Conservation (phyloP, 192 early-diverging fungal species). For the Chytriomyces confervae region DNA sequence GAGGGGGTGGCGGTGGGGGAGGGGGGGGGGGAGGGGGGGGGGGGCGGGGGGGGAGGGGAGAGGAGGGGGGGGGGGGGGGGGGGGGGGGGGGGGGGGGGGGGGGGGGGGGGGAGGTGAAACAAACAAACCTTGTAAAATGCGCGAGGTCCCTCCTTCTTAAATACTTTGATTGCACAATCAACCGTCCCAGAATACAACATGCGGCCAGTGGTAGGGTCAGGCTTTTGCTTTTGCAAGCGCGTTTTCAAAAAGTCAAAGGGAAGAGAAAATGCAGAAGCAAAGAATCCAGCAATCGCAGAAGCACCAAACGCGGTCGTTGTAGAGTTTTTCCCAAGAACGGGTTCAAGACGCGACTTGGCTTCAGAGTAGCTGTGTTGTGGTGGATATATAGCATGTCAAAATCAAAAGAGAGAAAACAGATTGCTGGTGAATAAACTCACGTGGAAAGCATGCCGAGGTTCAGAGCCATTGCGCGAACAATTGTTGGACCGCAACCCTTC, state of each 20-base stretch:
- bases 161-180: slow-evolving; percentile 57
- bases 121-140: slow-evolving; percentile 54
- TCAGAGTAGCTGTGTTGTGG: slow-evolving; percentile 43
- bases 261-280: slow-evolving; percentile 59
- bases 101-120: no score
- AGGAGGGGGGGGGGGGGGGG: no score
- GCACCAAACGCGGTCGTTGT: slow-evolving; percentile 45
- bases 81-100: no score
- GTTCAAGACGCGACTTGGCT: slow-evolving; percentile 50
- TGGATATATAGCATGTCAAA: not conserved
- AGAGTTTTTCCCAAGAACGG: slow-evolving; percentile 39
- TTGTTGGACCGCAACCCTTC: slow-evolving; percentile 53
- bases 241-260: slow-evolving; percentile 68
- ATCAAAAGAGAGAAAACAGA: slow-evolving; percentile 10
- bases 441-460: slow-evolving; percentile 61
- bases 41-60: no score
- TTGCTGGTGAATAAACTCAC: no score
- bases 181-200: slow-evolving; percentile 54
- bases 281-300: slow-evolving; percentile 61
- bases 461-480: slow-evolving; percentile 57
- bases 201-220: slow-evolving; percentile 44
- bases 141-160: slow-evolving; percentile 51
- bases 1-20: no score
- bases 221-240: slow-evolving; percentile 57
- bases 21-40: no score